Evolutionary conservation across 1,284 basidiomycete species (phyloP), one percentile per base, ranked within the genome.

Genomic region (Heterobasidion occidentale): DNA sequence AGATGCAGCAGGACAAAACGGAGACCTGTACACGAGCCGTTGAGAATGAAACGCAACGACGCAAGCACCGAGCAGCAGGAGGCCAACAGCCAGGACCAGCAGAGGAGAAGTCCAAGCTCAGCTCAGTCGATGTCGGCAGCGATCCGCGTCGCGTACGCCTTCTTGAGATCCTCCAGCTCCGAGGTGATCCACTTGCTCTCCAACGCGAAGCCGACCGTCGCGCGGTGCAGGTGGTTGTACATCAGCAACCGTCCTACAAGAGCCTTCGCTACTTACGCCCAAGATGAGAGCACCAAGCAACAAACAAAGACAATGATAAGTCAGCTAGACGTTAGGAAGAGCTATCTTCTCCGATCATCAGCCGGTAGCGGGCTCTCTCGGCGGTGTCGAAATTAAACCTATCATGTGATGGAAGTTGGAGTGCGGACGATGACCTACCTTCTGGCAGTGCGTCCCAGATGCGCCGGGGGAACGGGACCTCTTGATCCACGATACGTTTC

Each of bases 401-500:
- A 27, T 27, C 27, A 27, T 27, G 27, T 27, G 27, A 27, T 27
- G 27, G 27, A 27, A 27, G 27, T 27, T 27, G 27, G 4, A 27
- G 27, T 27, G 27, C 27, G 27, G 27, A 27, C 27, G 27, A 27
- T 27, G 27, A 67, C 79, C 59, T 64, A 89, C 89, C 89, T 60
- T 84, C 77, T 50, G 72, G 71, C 51, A 89, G 66, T 3, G 70
- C 59, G 36, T 66, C 63, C 88, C 89, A 91, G 19, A 77, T 66
- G 33, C 71, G 61, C 33, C 72, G 67, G 20, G 72, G 71, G 62
- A 86, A 89, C 36, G 82, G 76, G 8, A 87, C 69, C 6, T 74
- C 71, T 14, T 84, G 84, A 33, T 79, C 72, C 46, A 90, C 73
- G 53, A 92, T 91, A 34, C 85, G 77, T 56, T 79, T 74, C 66